Percentiles rank a stretch among this genome's conserved stretches.
These are phyloP conservation scores for Cutaneotrichosporon mucoides DNA, from an alignment of 1,284 basidiomycete species.

Conservation along the genomic window DNA sequence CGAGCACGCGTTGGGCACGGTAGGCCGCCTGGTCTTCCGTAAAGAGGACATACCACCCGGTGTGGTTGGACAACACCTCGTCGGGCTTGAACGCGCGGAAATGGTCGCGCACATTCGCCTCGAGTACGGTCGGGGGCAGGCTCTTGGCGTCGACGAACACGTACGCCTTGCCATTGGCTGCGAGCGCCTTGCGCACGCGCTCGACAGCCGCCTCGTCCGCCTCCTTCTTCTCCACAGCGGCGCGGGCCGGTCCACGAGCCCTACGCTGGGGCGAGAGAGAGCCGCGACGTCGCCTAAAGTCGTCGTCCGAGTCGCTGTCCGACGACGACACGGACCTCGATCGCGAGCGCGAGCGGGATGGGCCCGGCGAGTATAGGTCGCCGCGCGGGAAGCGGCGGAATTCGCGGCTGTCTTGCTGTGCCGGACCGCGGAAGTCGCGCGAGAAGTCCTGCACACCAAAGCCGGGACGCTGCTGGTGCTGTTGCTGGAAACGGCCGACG, in stretches of 20 bases:
- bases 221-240: conserved; percentile 20
- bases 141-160: conserved; percentile 38
- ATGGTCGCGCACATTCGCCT: conserved; percentile 38
- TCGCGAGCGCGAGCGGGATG: conserved; percentile 20
- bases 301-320: conserved; percentile 32
- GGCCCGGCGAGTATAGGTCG: conserved; percentile 15
- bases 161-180: conserved; percentile 34
- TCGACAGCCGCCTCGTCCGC: conserved; percentile 29
- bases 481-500: conserved; percentile 8
- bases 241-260: conserved; percentile 13
- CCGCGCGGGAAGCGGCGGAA: background rate
- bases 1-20: conserved; percentile 31
- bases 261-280: conserved; percentile 10
- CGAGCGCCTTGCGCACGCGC: conserved; percentile 29
- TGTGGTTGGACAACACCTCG: conserved; percentile 29
- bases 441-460: conserved; percentile 17
- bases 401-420: background rate
- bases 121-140: conserved; percentile 25
- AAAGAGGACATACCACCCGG: conserved; percentile 47
- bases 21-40: conserved; percentile 29
- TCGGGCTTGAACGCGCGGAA: conserved; percentile 45
- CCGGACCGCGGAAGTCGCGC: conserved; percentile 13
- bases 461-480: background rate
- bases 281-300: conserved; percentile 19
- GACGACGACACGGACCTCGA: conserved; percentile 8